Evolutionary conservation across 768 basidiomycete species (phyloP).

Genomic region (Kwoniella mangroviensis): DNA sequence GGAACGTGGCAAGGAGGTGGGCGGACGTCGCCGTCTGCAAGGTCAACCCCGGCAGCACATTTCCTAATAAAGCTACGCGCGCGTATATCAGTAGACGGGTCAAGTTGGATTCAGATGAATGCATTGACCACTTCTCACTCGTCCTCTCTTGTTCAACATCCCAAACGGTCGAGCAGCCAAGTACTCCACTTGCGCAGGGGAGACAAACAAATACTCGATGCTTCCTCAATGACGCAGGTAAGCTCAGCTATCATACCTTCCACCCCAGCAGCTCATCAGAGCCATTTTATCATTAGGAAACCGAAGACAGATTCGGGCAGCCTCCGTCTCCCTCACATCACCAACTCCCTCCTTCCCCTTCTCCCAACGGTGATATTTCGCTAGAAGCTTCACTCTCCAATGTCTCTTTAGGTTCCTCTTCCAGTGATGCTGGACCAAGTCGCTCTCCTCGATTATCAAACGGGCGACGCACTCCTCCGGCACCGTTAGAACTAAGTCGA

Average conservation of each 20-base stretch:
- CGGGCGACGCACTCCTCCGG: neutral
- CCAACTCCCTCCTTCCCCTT: neutral
- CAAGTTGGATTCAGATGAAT: no score
- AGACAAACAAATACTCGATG: no score
- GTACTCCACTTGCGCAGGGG: no score
- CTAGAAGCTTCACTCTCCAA: slow-evolving; percentile 11
- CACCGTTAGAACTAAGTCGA: neutral
- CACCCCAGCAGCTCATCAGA: neutral
- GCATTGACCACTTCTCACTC: no score
- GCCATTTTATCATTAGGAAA: neutral
- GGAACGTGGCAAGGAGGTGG: neutral
- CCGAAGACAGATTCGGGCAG: neutral
- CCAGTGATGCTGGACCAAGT: slow-evolving; percentile 12
- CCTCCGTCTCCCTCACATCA: neutral
- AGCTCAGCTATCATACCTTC: neutral
- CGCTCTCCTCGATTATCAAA: neutral
- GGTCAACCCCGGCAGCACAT: no score
- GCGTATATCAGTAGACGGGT: no score
- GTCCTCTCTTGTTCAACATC: no score
- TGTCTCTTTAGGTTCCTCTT: slow-evolving; percentile 4
- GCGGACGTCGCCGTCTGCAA: neutral
- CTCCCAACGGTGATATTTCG: neutral
- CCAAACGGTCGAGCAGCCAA: no score
- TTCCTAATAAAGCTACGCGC: no score
- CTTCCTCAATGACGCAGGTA: neutral